These are phyloP conservation scores for Moricandia moricandioides DNA, from an alignment of 345 rosid genomes.

Conservation along the genomic window DNA sequence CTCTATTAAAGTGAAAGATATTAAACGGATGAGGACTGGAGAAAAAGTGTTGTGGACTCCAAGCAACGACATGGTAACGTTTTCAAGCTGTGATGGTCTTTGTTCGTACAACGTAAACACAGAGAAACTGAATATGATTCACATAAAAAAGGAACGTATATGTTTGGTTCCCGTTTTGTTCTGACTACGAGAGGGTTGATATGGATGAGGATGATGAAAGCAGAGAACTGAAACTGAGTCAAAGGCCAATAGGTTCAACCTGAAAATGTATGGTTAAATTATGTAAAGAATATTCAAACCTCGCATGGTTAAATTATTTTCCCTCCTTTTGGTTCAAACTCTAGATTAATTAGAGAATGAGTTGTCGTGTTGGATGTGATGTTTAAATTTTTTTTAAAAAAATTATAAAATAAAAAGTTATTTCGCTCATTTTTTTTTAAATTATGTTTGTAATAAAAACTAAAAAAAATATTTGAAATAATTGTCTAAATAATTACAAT, in stretches of 20 bases:
- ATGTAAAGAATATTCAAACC: neutral
- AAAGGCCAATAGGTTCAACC: neutral
- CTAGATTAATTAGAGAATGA: neutral
- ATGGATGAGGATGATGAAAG: neutral
- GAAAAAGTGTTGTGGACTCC: neutral
- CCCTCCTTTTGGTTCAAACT: neutral
- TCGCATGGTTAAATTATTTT: neutral
- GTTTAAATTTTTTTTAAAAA: neutral
- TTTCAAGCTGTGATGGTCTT: neutral
- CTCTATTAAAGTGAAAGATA: neutral
- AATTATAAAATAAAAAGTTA: no score
- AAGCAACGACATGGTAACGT: neutral
- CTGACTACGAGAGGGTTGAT: slow-evolving; percentile 17
- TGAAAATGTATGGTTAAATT: neutral
- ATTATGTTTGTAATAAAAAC: no score
- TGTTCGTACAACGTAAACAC: slow-evolving; percentile 3
- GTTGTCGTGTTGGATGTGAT: no score
- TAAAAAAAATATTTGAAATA: no score
- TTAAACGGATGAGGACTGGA: neutral
- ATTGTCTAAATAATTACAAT: no score
- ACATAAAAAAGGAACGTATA: no score
- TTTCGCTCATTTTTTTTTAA: no score
- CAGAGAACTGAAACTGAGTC: neutral
- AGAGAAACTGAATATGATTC: neutral
- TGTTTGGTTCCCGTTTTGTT: slow-evolving; percentile 14